Evolutionary conservation across 1,284 basidiomycete species (phyloP).

Genomic region (Phlebopus sp.): DNA sequence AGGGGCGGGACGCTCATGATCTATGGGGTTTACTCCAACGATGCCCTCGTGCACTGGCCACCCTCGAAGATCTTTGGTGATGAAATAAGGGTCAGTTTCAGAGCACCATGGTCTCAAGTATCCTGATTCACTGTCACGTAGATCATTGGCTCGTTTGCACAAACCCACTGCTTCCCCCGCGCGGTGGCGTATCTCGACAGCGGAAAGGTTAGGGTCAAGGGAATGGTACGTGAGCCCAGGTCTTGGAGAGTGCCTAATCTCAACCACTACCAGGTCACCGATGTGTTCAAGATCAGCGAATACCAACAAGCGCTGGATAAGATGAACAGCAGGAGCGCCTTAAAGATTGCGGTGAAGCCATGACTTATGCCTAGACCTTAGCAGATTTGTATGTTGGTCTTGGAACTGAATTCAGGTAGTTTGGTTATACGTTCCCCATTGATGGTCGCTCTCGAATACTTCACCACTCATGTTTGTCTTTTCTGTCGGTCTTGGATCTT

Average conservation of each 20-base stretch:
- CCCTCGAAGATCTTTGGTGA: slow-evolving; percentile 81
- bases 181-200: slow-evolving; percentile 81
- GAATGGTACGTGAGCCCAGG: slow-evolving; percentile 54
- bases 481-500: too few species aligned
- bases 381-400: background rate
- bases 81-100: slow-evolving; percentile 63
- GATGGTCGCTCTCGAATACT: background rate
- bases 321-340: slow-evolving; percentile 67
- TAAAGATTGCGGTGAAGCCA: slow-evolving; percentile 64
- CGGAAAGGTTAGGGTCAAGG: slow-evolving; percentile 77
- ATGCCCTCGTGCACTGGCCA: slow-evolving; percentile 75
- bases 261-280: slow-evolving; percentile 33
- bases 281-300: slow-evolving; percentile 71
- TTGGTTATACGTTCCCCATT: too few species aligned
- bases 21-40: slow-evolving; percentile 68
- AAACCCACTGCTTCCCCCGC: slow-evolving; percentile 82
- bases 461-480: too few species aligned
- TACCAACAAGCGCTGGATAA: slow-evolving; percentile 81
- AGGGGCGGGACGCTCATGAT: slow-evolving; percentile 71
- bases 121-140: slow-evolving; percentile 24
- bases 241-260: background rate
- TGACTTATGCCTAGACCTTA: slow-evolving; percentile 14
- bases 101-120: background rate
- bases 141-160: slow-evolving; percentile 85
- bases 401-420: background rate